Evolutionary conservation across 805 yeast genomes (phyloP).

Genomic region (Jamesozyma lodderae): DNA sequence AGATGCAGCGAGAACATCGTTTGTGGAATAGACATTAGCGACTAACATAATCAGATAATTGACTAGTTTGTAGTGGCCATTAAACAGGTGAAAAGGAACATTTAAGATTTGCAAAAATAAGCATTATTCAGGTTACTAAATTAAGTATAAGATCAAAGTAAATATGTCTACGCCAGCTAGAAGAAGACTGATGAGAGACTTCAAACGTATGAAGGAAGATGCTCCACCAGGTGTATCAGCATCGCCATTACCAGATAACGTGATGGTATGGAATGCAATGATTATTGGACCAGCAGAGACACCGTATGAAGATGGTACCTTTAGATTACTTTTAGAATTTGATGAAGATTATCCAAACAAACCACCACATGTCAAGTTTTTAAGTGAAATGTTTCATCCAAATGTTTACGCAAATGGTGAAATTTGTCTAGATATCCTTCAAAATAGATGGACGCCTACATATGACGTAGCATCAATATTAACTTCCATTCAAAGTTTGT

Average conservation of each 20-base stretch:
- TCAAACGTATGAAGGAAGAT: constrained; percentile 95
- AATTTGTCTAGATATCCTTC: constrained; percentile 88
- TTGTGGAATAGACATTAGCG: no score
- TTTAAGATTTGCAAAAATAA: no score
- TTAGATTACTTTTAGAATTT: constrained; percentile 73
- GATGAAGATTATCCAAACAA: constrained; percentile 97
- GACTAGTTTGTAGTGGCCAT: no score
- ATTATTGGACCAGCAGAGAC: constrained; percentile 97
- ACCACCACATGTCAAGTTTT: constrained; percentile 87
- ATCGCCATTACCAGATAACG: constrained; percentile 92
- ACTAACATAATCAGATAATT: no score
- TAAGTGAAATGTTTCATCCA: constrained; percentile 95
- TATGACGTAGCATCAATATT: constrained; percentile 93
- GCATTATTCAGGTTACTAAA: no score
- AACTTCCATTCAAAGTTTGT: constrained; percentile 82
- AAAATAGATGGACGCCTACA: constrained; percentile 97
- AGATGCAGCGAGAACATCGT: no score
- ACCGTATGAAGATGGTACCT: constrained; percentile 97
- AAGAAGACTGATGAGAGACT: constrained; percentile 97
- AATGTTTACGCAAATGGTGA: constrained; percentile 95
- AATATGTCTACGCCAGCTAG: constrained; percentile 96
- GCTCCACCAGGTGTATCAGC: constrained; percentile 98
- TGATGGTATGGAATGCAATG: constrained; percentile 95
- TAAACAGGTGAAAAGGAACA: no score
- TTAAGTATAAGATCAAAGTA: background rate